Evolutionary conservation across 2,329 filamentous ascomycete genomes (phyloP).

Genomic region (Aspergillus alliaceus): DNA sequence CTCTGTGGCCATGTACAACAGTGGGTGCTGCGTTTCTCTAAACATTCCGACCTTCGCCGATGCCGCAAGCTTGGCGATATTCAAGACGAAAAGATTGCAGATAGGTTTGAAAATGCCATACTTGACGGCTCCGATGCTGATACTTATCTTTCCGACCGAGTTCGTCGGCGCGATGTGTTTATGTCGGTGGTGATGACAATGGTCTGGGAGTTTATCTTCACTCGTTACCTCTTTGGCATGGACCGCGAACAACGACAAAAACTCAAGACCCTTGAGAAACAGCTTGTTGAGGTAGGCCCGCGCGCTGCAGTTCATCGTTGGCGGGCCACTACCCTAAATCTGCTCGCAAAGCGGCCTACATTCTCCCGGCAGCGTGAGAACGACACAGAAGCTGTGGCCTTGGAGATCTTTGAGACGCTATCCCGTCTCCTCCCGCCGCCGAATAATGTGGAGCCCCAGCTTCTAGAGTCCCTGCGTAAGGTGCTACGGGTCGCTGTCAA

Average conservation of each 20-base stretch:
- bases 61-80: conserved; percentile 83
- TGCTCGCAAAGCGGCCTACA: conserved; percentile 76
- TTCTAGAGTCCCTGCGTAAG: conserved; percentile 79
- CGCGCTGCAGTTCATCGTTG: conserved; percentile 89
- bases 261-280: conserved; percentile 92
- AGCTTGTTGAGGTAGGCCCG: conserved; percentile 83
- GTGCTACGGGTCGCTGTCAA: conserved; percentile 87
- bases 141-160: conserved; percentile 79
- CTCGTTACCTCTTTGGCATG: conserved; percentile 97
- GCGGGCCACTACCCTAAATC: conserved; percentile 90
- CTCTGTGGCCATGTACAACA: conserved; percentile 95
- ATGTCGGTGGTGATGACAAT: conserved; percentile 99
- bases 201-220: conserved; percentile 99
- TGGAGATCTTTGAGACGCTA: conserved; percentile 83
- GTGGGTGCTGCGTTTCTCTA: conserved; percentile 97
- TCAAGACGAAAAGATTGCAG: conserved; percentile 87
- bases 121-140: conserved; percentile 94
- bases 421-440: conserved; percentile 85
- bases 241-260: conserved; percentile 97
- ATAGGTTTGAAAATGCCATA: conserved; percentile 89
- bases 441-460: conserved; percentile 73
- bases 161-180: conserved; percentile 88
- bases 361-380: conserved; percentile 81
- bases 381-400: conserved; percentile 93
- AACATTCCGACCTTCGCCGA: conserved; percentile 88